A percentile compares a stretch with the other conserved stretches of the same genome.
Conservation (phyloP, 2,329 filamentous ascomycete species). For the Penicillium polonicum region DNA sequence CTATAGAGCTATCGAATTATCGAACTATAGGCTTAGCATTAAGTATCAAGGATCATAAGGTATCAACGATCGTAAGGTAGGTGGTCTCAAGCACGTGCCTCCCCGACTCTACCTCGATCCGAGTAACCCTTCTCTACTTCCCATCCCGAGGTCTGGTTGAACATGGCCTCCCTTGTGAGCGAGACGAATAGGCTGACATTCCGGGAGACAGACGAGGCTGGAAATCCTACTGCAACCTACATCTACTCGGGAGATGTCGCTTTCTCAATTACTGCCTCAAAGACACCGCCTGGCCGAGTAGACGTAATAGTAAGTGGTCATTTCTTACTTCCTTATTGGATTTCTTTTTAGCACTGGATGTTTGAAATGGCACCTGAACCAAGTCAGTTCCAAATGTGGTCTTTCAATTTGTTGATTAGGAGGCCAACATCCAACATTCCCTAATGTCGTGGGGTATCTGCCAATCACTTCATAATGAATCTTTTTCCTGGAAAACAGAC, state of each 20-base stretch:
- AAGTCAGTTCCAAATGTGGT: neutral
- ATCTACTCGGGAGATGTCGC: conserved; percentile 39
- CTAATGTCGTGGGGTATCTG: neutral
- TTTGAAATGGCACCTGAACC: neutral
- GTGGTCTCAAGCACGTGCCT: conserved; percentile 9
- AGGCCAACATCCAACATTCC: neutral
- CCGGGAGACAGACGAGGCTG: conserved; percentile 50
- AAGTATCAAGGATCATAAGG: neutral
- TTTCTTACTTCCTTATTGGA: neutral
- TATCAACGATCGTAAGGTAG: neutral
- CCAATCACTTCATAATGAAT: neutral
- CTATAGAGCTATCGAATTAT: neutral
- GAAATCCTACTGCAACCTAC: conserved; percentile 51
- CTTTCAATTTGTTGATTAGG: neutral
- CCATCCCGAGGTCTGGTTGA: neutral
- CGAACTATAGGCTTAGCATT: neutral
- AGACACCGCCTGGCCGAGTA: conserved; percentile 35
- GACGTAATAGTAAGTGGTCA: conserved; percentile 43
- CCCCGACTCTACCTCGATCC: neutral
- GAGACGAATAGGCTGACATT: conserved; percentile 25
- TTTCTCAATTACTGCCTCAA: conserved; percentile 16
- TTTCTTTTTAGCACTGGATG: neutral
- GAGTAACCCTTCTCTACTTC: neutral
- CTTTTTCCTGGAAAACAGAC: neutral
- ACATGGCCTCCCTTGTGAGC: neutral